phyloP scores from a whole-genome alignment of 1,139 yeast species.

The Suhomyces yuchorum region DNA sequence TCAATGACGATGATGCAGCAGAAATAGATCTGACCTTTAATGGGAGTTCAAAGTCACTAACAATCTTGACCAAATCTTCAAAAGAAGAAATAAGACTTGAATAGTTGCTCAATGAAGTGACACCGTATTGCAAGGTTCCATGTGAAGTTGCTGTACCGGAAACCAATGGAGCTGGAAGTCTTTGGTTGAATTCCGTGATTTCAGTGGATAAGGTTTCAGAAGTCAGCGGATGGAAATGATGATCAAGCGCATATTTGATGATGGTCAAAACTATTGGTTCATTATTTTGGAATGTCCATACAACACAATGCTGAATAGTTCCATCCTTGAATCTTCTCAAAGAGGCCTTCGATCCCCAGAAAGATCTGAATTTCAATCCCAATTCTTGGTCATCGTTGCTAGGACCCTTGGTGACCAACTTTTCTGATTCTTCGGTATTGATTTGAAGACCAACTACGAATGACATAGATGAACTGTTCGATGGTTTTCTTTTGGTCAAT shows the following conservation, averaged over 20 bases:
- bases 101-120: constrained; percentile 54
- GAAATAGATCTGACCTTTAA: constrained; percentile 67
- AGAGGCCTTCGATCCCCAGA: constrained; percentile 90
- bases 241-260: constrained; percentile 59
- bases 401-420: constrained; percentile 86
- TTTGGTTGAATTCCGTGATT: constrained; percentile 46
- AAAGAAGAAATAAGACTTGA: constrained; percentile 63
- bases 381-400: constrained; percentile 60
- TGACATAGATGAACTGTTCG: constrained; percentile 31
- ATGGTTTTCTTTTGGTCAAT: constrained; percentile 60
- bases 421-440: constrained; percentile 76
- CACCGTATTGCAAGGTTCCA: constrained; percentile 53
- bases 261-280: constrained; percentile 72
- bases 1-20: constrained; percentile 71
- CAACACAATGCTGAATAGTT: constrained; percentile 82
- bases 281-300: constrained; percentile 66
- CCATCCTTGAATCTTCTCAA: constrained; percentile 92
- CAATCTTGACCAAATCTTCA: constrained; percentile 59
- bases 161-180: constrained; percentile 59
- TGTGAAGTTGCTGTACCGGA: constrained; percentile 35
- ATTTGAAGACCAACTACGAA: constrained; percentile 65
- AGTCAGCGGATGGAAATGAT: constrained; percentile 58
- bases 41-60: constrained; percentile 64
- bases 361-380: constrained; percentile 66
- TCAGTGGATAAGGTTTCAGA: constrained; percentile 45